These are phyloP conservation scores for Aspergillus sp. DNA, from an alignment of 2,329 filamentous ascomycete species.

Conservation along the genomic window DNA sequence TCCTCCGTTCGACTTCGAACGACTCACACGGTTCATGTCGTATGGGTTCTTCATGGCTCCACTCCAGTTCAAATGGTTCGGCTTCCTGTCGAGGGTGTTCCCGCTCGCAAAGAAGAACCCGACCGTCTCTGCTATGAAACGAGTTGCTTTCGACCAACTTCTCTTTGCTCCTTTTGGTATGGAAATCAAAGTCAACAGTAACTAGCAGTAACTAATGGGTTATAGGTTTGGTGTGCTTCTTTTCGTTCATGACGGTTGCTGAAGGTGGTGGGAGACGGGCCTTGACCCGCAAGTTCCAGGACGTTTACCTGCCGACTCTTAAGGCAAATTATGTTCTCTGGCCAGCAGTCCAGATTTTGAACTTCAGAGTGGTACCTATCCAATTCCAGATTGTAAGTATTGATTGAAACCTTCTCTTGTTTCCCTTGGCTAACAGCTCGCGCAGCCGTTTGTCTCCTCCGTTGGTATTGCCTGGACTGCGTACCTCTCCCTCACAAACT, in stretches of 20 bases:
- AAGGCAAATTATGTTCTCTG: conserved; percentile 96
- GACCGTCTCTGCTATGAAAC: conserved; percentile 77
- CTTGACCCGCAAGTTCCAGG: conserved; percentile 78
- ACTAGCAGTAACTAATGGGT: background rate
- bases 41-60: conserved; percentile 97
- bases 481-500: conserved; percentile 89
- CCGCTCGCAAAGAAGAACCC: conserved; percentile 77
- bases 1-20: conserved; percentile 92
- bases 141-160: conserved; percentile 88
- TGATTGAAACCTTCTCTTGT: background rate
- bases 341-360: conserved; percentile 94
- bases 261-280: conserved; percentile 86
- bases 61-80: conserved; percentile 93
- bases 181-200: conserved; percentile 17
- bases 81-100: conserved; percentile 76
- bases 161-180: conserved; percentile 85
- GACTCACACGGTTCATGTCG: conserved; percentile 90
- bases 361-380: conserved; percentile 92
- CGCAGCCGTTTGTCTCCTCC: conserved; percentile 89
- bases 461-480: conserved; percentile 97
- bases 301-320: conserved; percentile 89
- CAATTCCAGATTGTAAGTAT: conserved; percentile 89
- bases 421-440: background rate
- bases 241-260: conserved; percentile 92
- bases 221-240: conserved; percentile 77